These are phyloP conservation scores for Cercospora janseana DNA, from an alignment of 2,329 filamentous ascomycete species.

Conservation along the genomic window DNA sequence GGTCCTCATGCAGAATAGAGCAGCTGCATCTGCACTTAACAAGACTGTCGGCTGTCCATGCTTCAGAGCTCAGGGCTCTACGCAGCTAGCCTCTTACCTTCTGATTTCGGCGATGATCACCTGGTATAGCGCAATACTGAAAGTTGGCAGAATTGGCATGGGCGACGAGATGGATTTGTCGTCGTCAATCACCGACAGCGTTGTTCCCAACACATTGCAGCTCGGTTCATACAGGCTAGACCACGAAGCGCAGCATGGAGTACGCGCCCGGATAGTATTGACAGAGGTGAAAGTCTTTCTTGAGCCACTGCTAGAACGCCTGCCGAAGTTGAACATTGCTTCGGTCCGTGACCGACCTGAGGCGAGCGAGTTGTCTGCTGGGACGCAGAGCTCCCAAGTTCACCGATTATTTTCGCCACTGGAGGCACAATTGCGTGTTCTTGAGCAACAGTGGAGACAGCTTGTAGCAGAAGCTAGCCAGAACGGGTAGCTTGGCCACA, in stretches of 20 bases:
- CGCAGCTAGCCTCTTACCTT: conserved; percentile 4
- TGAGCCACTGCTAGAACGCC: conserved; percentile 11
- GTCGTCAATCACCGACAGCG: background rate
- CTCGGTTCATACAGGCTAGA: conserved; percentile 11
- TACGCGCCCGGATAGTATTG: conserved; percentile 12
- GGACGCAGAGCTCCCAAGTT: too few species aligned
- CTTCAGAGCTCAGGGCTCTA: background rate
- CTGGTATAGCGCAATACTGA: conserved; percentile 8
- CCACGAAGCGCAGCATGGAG: conserved; percentile 4
- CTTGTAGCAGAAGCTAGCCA: background rate
- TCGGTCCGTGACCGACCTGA: background rate
- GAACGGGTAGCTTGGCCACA: too few species aligned
- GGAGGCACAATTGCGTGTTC: background rate
- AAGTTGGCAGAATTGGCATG: background rate
- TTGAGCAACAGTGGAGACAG: background rate
- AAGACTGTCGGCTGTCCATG: conserved; percentile 12
- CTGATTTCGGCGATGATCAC: background rate
- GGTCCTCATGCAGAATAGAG: conserved; percentile 13
- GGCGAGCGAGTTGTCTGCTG: too few species aligned
- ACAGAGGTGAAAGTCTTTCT: conserved; percentile 12
- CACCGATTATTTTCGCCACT: too few species aligned
- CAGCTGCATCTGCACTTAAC: conserved; percentile 3
- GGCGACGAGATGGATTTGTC: background rate
- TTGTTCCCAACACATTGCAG: conserved; percentile 3
- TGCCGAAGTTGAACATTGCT: background rate